These are phyloP conservation scores for Musa balbisiana DNA, from an alignment of 202 grass and related monocot genomes.

Conservation along the genomic window DNA sequence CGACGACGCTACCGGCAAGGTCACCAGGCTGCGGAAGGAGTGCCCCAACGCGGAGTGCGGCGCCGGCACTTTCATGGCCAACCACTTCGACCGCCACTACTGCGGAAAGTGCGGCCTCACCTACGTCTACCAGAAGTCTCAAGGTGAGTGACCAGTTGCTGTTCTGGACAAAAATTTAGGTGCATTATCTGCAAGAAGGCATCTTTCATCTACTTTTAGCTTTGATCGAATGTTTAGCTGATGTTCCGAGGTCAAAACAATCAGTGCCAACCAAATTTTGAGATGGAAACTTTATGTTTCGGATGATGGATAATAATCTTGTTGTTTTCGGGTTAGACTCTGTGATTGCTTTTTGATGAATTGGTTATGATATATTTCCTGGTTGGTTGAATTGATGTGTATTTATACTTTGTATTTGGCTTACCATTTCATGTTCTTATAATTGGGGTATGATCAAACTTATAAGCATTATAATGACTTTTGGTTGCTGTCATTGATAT, in stretches of 20 bases:
- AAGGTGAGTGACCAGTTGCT: neutral
- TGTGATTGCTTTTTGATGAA: no score
- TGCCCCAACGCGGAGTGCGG: constrained; percentile 87
- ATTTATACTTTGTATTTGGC: no score
- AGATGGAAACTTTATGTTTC: neutral
- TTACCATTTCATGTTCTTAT: no score
- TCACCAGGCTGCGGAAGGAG: constrained; percentile 81
- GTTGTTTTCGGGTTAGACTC: no score
- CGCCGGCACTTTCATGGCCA: constrained; percentile 88
- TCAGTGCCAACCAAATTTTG: neutral
- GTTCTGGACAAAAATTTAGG: neutral
- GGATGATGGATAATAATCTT: no score
- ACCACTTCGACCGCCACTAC: constrained; percentile 97
- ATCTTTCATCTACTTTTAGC: neutral
- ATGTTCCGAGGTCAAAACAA: neutral
- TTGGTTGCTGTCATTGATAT: no score
- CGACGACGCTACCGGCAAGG: constrained; percentile 69
- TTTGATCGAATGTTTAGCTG: neutral
- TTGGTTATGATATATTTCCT: no score
- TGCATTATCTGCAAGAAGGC: neutral
- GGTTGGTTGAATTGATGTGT: no score
- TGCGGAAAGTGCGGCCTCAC: constrained; percentile 95
- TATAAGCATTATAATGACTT: no score
- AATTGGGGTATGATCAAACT: no score
- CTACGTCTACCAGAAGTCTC: constrained; percentile 58